Evolutionary conservation across 2,329 filamentous ascomycete species (phyloP).

Genomic region (Fusarium siculi): DNA sequence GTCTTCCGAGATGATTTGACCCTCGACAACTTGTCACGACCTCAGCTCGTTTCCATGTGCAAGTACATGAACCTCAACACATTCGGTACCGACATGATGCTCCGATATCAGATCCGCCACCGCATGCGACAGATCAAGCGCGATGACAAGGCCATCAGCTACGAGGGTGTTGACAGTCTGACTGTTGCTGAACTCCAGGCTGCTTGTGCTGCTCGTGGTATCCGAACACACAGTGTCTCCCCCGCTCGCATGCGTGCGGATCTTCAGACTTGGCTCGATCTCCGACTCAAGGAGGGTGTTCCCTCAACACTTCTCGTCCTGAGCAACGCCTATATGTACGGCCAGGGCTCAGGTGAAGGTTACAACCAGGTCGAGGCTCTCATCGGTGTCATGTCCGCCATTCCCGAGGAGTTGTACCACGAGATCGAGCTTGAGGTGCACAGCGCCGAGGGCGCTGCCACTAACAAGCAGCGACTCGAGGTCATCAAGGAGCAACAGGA

Average conservation of each 20-base stretch:
- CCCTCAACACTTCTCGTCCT: conserved; percentile 94
- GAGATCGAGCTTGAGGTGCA: conserved; percentile 99
- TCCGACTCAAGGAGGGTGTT: conserved; percentile 93
- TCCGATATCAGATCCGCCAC: conserved; percentile 95
- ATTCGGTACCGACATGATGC: conserved; percentile 97
- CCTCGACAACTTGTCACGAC: conserved; percentile 93
- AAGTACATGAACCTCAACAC: conserved; percentile 98
- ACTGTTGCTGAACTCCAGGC: conserved; percentile 94
- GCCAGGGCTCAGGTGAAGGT: conserved; percentile 87
- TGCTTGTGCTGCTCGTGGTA: conserved; percentile 89
- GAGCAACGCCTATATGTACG: conserved; percentile 98
- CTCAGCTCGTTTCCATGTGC: conserved; percentile 97
- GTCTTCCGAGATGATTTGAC: conserved; percentile 98
- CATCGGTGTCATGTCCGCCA: conserved; percentile 89
- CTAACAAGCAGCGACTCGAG: conserved; percentile 98
- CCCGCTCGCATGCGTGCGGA: conserved; percentile 89
- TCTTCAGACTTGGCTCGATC: conserved; percentile 91
- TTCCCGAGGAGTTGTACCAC: conserved; percentile 98
- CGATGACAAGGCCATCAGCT: conserved; percentile 93
- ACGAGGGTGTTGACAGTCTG: conserved; percentile 90
- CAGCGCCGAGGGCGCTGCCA: conserved; percentile 94
- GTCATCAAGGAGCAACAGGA: conserved; percentile 98
- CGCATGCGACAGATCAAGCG: conserved; percentile 99
- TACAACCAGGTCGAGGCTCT: conserved; percentile 92
- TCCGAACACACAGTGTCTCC: conserved; percentile 91